Evolutionary conservation across 495 filamentous ascomycete species (phyloP), one percentile per base, ranked within the genome.

Genomic region (Penicillium atrosanguineum): DNA sequence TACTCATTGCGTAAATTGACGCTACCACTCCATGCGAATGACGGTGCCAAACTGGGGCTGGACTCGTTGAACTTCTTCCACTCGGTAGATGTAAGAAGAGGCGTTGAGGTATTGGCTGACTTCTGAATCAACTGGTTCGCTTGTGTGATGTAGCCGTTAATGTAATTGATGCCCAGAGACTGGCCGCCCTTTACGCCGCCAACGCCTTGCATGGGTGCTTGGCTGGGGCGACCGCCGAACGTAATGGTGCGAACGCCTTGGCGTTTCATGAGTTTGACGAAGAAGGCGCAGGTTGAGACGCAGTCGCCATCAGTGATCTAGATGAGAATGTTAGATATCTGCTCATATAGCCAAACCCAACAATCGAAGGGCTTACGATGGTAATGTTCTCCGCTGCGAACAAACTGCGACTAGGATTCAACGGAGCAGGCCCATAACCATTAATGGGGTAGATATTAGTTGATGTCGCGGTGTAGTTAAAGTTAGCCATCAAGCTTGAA

Each of bases 251-350:
- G 80, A 1, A 89, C 79, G 14, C 71, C 82, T 57, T 80, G 73
- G 49, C 76, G 67, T 3, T 75, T 70, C 66, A 87, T 74, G 39
- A 85, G 71, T 38, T 82, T 76, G 41, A 69, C 66, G 65, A 86
- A 82, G 54, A 86, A 66, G 5, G 80, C 78, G 69, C 85, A 89
- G 2, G 83, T 84, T 4, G 82, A 86, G 25, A 77, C 80, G 67
- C 86, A 89, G 56, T 77, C 77, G 41, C 86, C 84, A 62, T 88
- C 84, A 26, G 77, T 77, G 36, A 69, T 61, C 65, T 68, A 37
- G 19, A 44, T 37, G 45, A 28, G 5, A 1, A 37, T 15, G 37
- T 59, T 53, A 62, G 38, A 23, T 25, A 16, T n/a, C 8, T 39
- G 9, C 18, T 1, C n/a, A 5, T 39, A 21, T 6, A 31, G 11